Evolutionary conservation across 768 basidiomycete species (phyloP).

Genomic region (Clitopilus hobsonii): DNA sequence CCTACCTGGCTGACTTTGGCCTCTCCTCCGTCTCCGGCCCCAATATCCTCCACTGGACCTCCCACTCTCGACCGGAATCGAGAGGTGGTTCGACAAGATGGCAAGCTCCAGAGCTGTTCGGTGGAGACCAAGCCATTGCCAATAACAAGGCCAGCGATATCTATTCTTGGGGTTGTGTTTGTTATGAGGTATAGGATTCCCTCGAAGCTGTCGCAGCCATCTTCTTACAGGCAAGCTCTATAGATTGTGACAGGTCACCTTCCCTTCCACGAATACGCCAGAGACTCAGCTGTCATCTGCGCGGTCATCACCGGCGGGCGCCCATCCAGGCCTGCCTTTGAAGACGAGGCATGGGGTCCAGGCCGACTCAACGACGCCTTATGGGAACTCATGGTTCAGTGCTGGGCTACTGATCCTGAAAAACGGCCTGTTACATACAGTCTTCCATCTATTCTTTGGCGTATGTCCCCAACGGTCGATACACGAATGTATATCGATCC

Average conservation of each 20-base stretch:
- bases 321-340: conserved; percentile 13
- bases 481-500: background rate
- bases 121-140: conserved; percentile 10
- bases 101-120: conserved; percentile 29
- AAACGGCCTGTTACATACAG: conserved; percentile 10
- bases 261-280: conserved; percentile 11
- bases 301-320: conserved; percentile 11
- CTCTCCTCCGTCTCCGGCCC: conserved; percentile 23
- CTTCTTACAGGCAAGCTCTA: background rate
- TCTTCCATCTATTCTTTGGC: background rate
- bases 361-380: conserved; percentile 14
- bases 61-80: conserved; percentile 7
- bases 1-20: conserved; percentile 47
- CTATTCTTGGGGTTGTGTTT: conserved; percentile 9
- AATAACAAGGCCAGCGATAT: conserved; percentile 10
- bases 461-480: background rate
- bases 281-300: conserved; percentile 13
- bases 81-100: conserved; percentile 23
- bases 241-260: background rate
- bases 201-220: too few species aligned
- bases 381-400: conserved; percentile 19
- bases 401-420: conserved; percentile 17
- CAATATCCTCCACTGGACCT: conserved; percentile 9
- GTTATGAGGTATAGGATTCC: conserved; percentile 12
- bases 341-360: conserved; percentile 5